phyloP scores from a whole-genome alignment of 148 eudicot species.

The Rhododendron ovatum region DNA sequence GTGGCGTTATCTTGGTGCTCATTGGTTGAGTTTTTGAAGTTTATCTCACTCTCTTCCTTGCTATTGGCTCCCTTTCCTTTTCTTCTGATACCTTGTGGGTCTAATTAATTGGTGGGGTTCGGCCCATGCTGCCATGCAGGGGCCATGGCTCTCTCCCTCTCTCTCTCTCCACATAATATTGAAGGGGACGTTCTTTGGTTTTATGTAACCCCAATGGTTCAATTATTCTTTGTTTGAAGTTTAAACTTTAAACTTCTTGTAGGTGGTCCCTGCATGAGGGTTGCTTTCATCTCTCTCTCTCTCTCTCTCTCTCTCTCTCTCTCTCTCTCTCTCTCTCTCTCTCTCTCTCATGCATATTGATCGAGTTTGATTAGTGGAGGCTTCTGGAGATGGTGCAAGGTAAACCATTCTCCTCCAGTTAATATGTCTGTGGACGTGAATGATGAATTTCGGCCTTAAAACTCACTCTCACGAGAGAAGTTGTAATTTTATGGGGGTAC shows the following conservation, averaged over 20 bases:
- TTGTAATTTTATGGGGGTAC: not conserved
- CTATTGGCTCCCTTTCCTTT: not conserved
- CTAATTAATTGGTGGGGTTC: not conserved
- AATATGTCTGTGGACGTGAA: not conserved
- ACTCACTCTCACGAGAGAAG: not conserved
- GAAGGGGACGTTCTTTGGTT: not conserved
- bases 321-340: not conserved
- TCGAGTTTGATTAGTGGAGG: not conserved
- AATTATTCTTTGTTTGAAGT: not conserved
- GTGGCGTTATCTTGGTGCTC: not conserved
- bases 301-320: not conserved
- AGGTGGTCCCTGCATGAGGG: not conserved
- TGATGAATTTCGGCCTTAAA: not conserved
- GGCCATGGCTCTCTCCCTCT: not conserved
- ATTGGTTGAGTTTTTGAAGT: not conserved
- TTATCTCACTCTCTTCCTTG: not conserved
- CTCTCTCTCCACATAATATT: not conserved
- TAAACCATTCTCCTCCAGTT: constrained; percentile 2
- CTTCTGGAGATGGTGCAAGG: not conserved
- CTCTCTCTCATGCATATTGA: not conserved
- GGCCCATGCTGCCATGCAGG: not conserved
- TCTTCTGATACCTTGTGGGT: not conserved
- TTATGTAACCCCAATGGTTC: not conserved
- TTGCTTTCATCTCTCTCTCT: not conserved
- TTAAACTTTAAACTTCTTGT: not conserved